Base-by-base conservation (phyloP, 129 eudicot genomes). In the Sambucus nigra region DNA sequence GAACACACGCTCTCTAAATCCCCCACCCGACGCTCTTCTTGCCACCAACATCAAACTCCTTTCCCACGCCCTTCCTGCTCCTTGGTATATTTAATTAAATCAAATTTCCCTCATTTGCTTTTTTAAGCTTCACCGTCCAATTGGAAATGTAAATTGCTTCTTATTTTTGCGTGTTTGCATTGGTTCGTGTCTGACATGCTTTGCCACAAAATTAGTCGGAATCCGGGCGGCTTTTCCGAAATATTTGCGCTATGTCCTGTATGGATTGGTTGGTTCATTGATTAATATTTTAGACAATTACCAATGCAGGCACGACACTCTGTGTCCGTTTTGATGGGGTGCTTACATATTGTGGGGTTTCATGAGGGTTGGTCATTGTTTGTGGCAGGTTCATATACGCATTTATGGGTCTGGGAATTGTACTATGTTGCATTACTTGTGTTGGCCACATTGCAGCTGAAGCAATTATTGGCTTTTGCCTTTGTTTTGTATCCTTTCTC, bases 391-490 rank as follows among this genome's bases (percentile, higher is more conserved):
- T 88, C 56, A 84, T 83, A 64, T 88, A 84, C 59, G 94, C 82
- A 39, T 75, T 78, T 61, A 80, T 88, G 94, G 92, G 84, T 55
- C 55, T 81, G 60, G 97, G 97, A 33, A 48, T 80, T 58, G 65
- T 80, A 61, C 59, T 88, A 29, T 80, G 84, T 53, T 84, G 68
- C 47, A 74, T 88, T 52, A 75, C 84, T 53, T 88, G 82, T 66
- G 60, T 80, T 39, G 97, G 97, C 45, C 87, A 84, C 64, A 68
- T 88, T 73, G 94, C 87, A 47, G 87, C 97, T 25, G 97, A 84
- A 71, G 87, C 87, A 17, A 72, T 80, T 61, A 79, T 69, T 56
- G 91, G 94, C 5, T 84, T 87, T 59, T 88, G 94, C 78, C 97
- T 84, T 67, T 88, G 97, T 70, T 84, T 75, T 26, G 97, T 88